phyloP scores from a whole-genome alignment of 139 green algal genomes.

The Picocystis salinarum region DNA sequence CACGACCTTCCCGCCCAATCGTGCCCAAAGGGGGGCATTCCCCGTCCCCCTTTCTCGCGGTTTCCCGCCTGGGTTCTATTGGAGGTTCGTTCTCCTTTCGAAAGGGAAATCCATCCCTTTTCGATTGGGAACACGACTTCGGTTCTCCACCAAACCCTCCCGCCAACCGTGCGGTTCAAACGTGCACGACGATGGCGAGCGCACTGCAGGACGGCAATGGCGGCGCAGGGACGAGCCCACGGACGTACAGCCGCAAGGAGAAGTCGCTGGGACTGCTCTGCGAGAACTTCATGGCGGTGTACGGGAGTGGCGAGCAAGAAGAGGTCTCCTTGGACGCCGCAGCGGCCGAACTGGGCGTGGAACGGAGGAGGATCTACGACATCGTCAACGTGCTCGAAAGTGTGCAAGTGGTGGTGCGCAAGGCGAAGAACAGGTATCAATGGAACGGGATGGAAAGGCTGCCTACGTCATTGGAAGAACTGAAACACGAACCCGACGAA shows the following conservation, averaged over 20 bases:
- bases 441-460: slow-evolving; percentile 16
- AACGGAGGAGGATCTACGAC: slow-evolving; percentile 58
- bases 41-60: too few relatives aligned
- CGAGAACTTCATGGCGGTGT: slow-evolving; percentile 26
- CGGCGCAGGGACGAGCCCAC: not conserved
- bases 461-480: slow-evolving; percentile 13
- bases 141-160: too few relatives aligned
- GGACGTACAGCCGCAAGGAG: slow-evolving; percentile 25
- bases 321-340: slow-evolving; percentile 25
- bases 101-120: too few relatives aligned
- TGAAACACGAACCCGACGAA: slow-evolving; percentile 12
- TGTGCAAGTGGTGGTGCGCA: slow-evolving; percentile 32
- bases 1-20: too few relatives aligned
- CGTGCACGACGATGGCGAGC: too few relatives aligned
- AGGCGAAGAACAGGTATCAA: slow-evolving; percentile 35
- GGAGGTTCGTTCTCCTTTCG: too few relatives aligned
- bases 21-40: too few relatives aligned
- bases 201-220: too few relatives aligned
- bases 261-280: slow-evolving; percentile 20
- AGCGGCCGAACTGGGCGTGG: slow-evolving; percentile 27
- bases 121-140: too few relatives aligned
- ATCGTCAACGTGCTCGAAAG: slow-evolving; percentile 68
- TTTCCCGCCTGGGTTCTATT: too few relatives aligned
- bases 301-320: slow-evolving; percentile 8
- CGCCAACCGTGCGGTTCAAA: too few relatives aligned